Percentiles rank a stretch among this genome's conserved stretches.
phyloP scores from a whole-genome alignment of 306 rosid species.

The Cicer yamashitae region DNA sequence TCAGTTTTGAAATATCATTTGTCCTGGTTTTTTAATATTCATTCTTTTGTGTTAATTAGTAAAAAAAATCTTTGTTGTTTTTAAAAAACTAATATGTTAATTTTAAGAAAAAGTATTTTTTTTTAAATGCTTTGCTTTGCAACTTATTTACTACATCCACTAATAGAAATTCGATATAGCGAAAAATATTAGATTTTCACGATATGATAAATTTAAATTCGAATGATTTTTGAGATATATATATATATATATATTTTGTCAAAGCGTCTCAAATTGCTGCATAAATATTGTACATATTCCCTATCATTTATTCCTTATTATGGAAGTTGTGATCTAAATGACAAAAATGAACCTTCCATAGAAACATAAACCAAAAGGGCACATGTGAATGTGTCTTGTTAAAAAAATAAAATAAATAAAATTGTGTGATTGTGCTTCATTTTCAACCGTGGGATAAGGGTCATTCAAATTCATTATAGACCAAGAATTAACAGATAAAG shows the following conservation, averaged over 20 bases:
- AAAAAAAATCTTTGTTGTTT: no score
- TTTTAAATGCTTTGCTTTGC: neutral
- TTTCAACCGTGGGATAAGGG: slow-evolving; percentile 42
- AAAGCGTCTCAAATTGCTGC: neutral
- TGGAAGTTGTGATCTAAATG: slow-evolving; percentile 38
- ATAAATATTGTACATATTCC: neutral
- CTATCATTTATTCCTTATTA: slow-evolving; percentile 19
- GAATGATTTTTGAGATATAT: no score
- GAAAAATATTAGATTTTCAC: no score
- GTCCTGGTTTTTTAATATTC: no score
- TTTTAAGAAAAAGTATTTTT: no score
- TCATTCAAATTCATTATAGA: slow-evolving; percentile 40
- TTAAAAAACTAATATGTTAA: no score
- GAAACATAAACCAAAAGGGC: slow-evolving; percentile 41
- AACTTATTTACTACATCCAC: neutral
- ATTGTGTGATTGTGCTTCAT: slow-evolving; percentile 29
- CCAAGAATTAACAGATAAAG: slow-evolving; percentile 45
- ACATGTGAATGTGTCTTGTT: slow-evolving; percentile 39
- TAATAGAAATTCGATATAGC: no score
- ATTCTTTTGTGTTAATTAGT: no score
- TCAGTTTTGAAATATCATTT: no score
- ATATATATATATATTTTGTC: no score
- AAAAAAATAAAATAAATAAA: no score
- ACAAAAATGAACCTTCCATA: slow-evolving; percentile 43
- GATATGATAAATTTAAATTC: no score